Percentiles rank a stretch among this genome's conserved stretches.
These are phyloP conservation scores for Singerocomus rubriflavus DNA, from an alignment of 1,284 basidiomycete species.

Conservation along the genomic window DNA sequence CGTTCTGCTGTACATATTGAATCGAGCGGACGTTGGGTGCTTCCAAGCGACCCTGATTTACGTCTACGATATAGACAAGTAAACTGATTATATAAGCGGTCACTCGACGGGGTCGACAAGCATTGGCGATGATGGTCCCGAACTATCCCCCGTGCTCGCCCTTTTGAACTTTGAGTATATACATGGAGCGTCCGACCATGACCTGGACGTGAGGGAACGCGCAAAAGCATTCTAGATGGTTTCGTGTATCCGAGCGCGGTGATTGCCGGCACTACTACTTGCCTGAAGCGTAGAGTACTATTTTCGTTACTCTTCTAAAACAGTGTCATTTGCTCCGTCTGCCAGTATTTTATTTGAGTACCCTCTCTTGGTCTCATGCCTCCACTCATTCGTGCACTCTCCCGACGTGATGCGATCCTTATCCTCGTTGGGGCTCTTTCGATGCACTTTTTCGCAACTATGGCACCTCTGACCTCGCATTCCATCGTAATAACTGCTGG, in stretches of 20 bases:
- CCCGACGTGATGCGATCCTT: conserved; percentile 48
- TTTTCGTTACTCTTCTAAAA: neutral
- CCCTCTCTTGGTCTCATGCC: conserved; percentile 16
- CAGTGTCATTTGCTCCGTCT: neutral
- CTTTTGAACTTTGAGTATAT: neutral
- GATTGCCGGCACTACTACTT: neutral
- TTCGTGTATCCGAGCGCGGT: neutral
- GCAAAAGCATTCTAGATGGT: neutral
- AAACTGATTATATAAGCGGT: too few relatives aligned
- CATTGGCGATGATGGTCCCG: too few relatives aligned
- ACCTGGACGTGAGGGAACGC: neutral
- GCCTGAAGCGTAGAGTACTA: neutral
- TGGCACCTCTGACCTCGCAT: conserved; percentile 32
- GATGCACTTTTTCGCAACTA: conserved; percentile 47
- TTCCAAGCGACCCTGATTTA: too few relatives aligned
- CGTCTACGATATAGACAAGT: too few relatives aligned
- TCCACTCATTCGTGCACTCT: conserved; percentile 30
- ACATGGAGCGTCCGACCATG: neutral
- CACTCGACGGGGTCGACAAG: too few relatives aligned
- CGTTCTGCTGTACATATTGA: too few relatives aligned
- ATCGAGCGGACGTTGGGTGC: too few relatives aligned
- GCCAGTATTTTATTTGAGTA: neutral
- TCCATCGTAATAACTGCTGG: conserved; percentile 39
- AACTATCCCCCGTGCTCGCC: neutral
- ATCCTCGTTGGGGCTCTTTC: conserved; percentile 47